Evolutionary conservation across 1,284 basidiomycete genomes (phyloP), one percentile per base, ranked within the genome.

Genomic region (Neolentinus lepideus): DNA sequence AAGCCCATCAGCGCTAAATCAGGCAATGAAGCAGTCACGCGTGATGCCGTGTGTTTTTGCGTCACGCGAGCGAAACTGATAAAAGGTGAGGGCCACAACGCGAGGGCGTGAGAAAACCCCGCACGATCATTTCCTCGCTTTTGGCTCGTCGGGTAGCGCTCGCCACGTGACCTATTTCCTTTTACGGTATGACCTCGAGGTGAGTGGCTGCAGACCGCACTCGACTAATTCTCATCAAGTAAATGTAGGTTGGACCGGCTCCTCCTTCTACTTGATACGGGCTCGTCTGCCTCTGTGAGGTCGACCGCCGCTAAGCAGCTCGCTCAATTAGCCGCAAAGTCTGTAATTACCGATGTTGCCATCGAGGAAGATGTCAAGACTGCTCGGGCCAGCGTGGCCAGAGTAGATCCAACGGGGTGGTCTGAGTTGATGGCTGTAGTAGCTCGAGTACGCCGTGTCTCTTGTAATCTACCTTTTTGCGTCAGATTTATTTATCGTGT

Each of bases 301-400:
- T 84, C 85, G 59, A 94, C 94, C 16, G 94, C 94, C 2, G 94
- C 94, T 9, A 92, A 92, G 66, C 94, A 97, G 70, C 80, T 97
- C 46, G 94, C 92, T 1, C 90, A 94, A 64, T 80, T 96, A 56
- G 93, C 94, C 2, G 88, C 82, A 21, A 87, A 90, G 69, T 85
- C 84, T 63, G 83, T 94, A 60, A 83, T 85, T 64, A 82, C 80
- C 62, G 91, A 94, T 74, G 90, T 91, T 54, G 79, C 86, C 29
- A 78, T 85, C 61, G 90, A 92, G 61, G 86, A 92, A 58, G 85
- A 88, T 66, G 75, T 88, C 57, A 89, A 88, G 60, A 73, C 79
- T 51, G 72, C 65, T 55, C 79, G 83, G 52, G 73, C 80, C 51
- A 67, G 78, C 59, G 76, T 75, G 48, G 4, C 47, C 22, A 3